Conservation (phyloP, 768 basidiomycete genomes). For the Tulasnella sp. region DNA sequence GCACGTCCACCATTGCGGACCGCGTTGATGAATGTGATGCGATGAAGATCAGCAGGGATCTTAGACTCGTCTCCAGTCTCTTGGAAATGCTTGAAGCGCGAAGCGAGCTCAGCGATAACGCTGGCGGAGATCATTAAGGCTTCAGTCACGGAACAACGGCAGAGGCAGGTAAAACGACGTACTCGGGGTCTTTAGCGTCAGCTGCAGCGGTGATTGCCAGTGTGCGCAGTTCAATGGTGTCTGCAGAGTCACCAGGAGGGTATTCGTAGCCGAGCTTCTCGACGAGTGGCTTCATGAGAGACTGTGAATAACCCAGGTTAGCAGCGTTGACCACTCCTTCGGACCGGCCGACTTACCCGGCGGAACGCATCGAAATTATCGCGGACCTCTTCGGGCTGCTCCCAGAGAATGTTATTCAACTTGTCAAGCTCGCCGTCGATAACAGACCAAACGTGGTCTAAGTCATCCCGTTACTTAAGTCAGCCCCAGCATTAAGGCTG, state of each 20-base stretch:
- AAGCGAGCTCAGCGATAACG: constrained; percentile 65
- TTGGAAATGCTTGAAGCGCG: constrained; percentile 66
- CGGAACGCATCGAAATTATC: constrained; percentile 55
- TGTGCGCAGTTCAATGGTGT: constrained; percentile 67
- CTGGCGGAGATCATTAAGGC: constrained; percentile 36
- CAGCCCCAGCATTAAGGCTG: constrained; percentile 8
- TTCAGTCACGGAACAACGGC: not conserved
- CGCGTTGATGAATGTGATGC: constrained; percentile 45
- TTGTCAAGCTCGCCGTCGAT: constrained; percentile 54
- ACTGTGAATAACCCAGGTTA: constrained; percentile 28
- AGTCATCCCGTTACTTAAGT: constrained; percentile 2
- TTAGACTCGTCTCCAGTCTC: constrained; percentile 67
- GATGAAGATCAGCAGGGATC: constrained; percentile 77
- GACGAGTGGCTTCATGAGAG: constrained; percentile 63
- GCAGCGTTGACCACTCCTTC: not conserved
- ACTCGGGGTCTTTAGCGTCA: constrained; percentile 41
- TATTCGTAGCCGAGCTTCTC: constrained; percentile 76
- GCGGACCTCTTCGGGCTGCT: constrained; percentile 53
- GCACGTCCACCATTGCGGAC: constrained; percentile 66
- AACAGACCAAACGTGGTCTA: constrained; percentile 79
- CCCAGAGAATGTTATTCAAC: constrained; percentile 76
- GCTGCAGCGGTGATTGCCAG: constrained; percentile 61
- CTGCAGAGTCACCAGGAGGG: constrained; percentile 57
- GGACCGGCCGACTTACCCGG: constrained; percentile 42
- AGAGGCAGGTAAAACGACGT: not conserved